Evolutionary conservation across 352 stramenopile species (phyloP), one percentile per base, ranked within the genome.

Genomic region (Phytophthora melonis): DNA sequence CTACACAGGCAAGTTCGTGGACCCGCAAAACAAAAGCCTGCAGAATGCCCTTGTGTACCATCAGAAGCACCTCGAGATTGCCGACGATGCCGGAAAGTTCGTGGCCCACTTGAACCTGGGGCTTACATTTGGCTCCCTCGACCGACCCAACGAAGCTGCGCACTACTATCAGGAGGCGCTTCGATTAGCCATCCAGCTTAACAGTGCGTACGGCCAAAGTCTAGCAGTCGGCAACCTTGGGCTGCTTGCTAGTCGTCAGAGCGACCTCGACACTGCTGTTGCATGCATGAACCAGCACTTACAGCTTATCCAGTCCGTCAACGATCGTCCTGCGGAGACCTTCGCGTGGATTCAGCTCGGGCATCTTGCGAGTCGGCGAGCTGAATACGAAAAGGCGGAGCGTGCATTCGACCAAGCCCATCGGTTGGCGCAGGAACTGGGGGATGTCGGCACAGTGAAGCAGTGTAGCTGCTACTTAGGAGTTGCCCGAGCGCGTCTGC

Each of bases 201-300:
- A 96, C 69, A 96, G 87, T 66, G 71, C 85, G 5, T 96, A 95
- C 61, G 89, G 88, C 11, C 92, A 98, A 63, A 93, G 87, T 72
- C 81, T 97, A 13, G 88, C 91, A 1, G 91, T 97, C 4, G 91
- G 91, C 13, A 98, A 98, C 65, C 78, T 98, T 4, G 91, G 92
- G 0, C 78, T 96, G 13, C 68, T 98, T 16, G 92, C 90, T 11
- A 93, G 90, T 55, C 81, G 89, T n/a, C 90, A 97, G 65, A 88
- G 87, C 34, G 92, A 97, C 58, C 34, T 89, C 16, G 78, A 91
- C 10, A 97, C 90, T 5, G 90, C 91, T 0, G 69, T 81, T 9
- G 88, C 91, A 7, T 98, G 91, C 64, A 89, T 98, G 75, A 92
- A 98, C 61, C 92, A 97, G 77, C 90, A 97, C 68, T 64, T 98